Percentiles rank a stretch among this genome's conserved stretches.
These are phyloP conservation scores for Cyclotella baltica DNA, from an alignment of 108 stramenopile species.

Conservation along the genomic window DNA sequence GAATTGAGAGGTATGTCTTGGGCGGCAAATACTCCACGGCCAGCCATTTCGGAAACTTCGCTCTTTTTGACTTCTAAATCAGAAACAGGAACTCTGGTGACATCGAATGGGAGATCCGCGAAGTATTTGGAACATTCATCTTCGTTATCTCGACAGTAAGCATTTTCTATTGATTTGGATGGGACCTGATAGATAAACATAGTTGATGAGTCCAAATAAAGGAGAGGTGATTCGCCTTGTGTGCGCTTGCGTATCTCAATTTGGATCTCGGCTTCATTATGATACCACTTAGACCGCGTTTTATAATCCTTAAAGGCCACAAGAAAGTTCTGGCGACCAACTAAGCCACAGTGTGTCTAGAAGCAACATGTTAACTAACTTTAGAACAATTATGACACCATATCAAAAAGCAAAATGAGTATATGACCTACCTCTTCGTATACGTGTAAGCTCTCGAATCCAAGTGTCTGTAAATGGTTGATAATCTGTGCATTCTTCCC, in stretches of 20 bases:
- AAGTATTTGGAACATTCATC: not conserved
- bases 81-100: not conserved
- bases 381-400: not conserved
- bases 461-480: constrained; percentile 25
- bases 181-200: constrained; percentile 36
- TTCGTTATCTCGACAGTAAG: constrained; percentile 19
- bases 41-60: constrained; percentile 2
- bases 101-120: not conserved
- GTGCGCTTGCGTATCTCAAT: constrained; percentile 34
- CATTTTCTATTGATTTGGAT: constrained; percentile 15
- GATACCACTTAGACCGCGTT: constrained; percentile 36
- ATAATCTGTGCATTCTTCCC: constrained; percentile 11
- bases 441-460: constrained; percentile 42
- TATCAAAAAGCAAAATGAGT: not conserved
- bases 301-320: constrained; percentile 36
- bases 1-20: constrained; percentile 22
- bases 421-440: constrained; percentile 35
- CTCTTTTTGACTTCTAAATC: constrained; percentile 1
- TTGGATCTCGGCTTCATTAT: constrained; percentile 29
- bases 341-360: constrained; percentile 19
- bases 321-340: constrained; percentile 22
- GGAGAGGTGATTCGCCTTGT: constrained; percentile 19
- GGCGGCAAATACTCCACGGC: constrained; percentile 13
- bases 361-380: not conserved
- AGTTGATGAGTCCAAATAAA: constrained; percentile 31